Evolutionary conservation across 495 filamentous ascomycete genomes (phyloP).

Genomic region (Aspergillus diversus): DNA sequence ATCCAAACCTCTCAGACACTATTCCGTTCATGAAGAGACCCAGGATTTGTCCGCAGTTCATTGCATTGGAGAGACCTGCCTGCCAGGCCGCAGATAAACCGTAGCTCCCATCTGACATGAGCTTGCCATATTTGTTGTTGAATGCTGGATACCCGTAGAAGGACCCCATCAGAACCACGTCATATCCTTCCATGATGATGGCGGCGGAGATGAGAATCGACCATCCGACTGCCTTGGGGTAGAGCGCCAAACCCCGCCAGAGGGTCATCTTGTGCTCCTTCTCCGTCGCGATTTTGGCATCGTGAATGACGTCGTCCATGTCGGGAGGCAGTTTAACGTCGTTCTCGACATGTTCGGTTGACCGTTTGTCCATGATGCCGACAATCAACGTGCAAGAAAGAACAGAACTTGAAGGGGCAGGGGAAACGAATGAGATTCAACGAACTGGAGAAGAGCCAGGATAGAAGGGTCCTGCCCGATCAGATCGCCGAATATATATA

Average conservation of each 20-base stretch:
- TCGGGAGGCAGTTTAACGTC: no score
- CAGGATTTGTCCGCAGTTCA: constrained; percentile 67
- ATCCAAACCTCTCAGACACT: constrained; percentile 75
- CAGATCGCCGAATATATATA: no score
- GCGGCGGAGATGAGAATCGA: constrained; percentile 55
- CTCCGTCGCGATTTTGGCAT: no score
- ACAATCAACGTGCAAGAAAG: no score
- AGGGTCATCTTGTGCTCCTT: no score
- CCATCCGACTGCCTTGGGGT: constrained; percentile 60
- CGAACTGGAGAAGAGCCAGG: no score
- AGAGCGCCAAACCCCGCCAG: constrained; percentile 27
- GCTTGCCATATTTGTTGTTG: constrained; percentile 68
- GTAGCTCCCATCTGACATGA: constrained; percentile 56
- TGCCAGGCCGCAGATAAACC: constrained; percentile 76
- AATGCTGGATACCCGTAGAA: constrained; percentile 57
- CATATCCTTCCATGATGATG: constrained; percentile 63
- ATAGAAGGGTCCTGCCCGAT: no score
- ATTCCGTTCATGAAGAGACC: constrained; percentile 76
- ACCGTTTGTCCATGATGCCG: no score
- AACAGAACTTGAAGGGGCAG: no score
- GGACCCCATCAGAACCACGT: constrained; percentile 54
- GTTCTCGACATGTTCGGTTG: no score
- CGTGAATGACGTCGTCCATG: no score
- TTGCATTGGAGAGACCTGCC: constrained; percentile 71
- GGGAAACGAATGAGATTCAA: no score